Evolutionary conservation across 2,329 filamentous ascomycete genomes (phyloP), one percentile per base, ranked within the genome.

Genomic region (Chalara sp.): DNA sequence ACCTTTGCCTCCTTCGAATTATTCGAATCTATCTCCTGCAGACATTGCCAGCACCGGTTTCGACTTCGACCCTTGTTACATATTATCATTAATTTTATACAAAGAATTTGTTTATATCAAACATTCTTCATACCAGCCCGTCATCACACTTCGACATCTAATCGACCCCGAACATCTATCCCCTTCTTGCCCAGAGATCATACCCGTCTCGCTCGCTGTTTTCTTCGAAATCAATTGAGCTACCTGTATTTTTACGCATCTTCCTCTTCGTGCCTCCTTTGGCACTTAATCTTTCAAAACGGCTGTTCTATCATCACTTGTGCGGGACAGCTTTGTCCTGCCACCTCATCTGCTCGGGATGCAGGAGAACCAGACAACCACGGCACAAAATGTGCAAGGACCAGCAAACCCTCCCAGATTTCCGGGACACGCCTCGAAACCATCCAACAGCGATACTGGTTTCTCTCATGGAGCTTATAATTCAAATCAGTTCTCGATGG

Each of bases 381-480:
- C 80, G 58, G 77, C 73, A 63, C 79, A 79, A 59, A 75, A 78
- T 51, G 80, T 74, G 65, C 77, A 75, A 60, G 79, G 74, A 66
- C 71, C 68, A 65, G 76, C 70, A 65, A 73, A 70, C 62, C 75
- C 65, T 63, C 76, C 67, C 68, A 87, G 81, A 72, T 86, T 86
- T 63, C 75, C 73, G 40, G 83, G 84, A 60, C 82, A 86, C 64
- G 81, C 82, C 55, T 89, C 87, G 51, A 95, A 95, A 74, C 84
- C 88, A 56, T 87, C 86, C 57, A 88, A 81, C 70, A 83, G 88
- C 66, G 86, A 91, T 62, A 93, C 89, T 45, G 90, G 89, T 58
- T 95, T 96, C 71, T 95, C 91, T 46, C 90, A 96, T 68, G 89
- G 88, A 58, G 90, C 91, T 53, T 96, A 95, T 72, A 84, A 84